These are phyloP conservation scores for Anastatica hierochuntica DNA, from an alignment of 345 rosid species.

Conservation along the genomic window DNA sequence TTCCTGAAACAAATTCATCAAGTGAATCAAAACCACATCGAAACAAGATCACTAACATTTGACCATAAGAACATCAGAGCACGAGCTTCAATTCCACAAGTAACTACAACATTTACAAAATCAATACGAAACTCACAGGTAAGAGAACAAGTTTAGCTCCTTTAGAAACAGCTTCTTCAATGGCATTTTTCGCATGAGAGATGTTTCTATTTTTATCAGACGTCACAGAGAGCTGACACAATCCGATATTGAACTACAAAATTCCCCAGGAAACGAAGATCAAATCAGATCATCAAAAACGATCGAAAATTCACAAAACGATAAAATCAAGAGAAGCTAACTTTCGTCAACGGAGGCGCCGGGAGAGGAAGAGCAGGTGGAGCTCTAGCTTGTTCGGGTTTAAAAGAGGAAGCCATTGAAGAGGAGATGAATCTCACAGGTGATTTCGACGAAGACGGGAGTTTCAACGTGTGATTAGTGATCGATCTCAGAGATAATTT, in stretches of 20 bases:
- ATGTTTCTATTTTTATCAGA: constrained; percentile 72
- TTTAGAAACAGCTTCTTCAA: constrained; percentile 61
- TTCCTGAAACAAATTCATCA: constrained; percentile 45
- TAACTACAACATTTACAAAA: neutral
- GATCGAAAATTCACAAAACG: neutral
- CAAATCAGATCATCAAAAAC: neutral
- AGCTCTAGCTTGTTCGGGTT: constrained; percentile 64
- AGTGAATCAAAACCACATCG: no score
- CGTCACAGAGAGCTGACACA: constrained; percentile 73
- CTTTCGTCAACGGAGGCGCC: constrained; percentile 65
- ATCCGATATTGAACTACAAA: constrained; percentile 72
- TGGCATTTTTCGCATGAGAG: constrained; percentile 50
- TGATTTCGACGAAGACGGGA: constrained; percentile 14
- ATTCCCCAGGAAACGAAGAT: neutral
- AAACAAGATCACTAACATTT: no score
- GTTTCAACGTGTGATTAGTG: no score
- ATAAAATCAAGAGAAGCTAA: neutral
- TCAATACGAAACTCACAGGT: constrained; percentile 43
- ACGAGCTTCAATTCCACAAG: no score
- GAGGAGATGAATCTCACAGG: constrained; percentile 15
- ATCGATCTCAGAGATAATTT: constrained; percentile 8
- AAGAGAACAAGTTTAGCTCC: constrained; percentile 77
- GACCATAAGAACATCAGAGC: no score
- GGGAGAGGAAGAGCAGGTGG: constrained; percentile 78
- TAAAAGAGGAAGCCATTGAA: constrained; percentile 59